A percentile compares a stretch with the other conserved stretches of the same genome.
These are phyloP conservation scores for Hypoxylon sp. DNA, from an alignment of 2,329 filamentous ascomycete genomes.

Conservation along the genomic window DNA sequence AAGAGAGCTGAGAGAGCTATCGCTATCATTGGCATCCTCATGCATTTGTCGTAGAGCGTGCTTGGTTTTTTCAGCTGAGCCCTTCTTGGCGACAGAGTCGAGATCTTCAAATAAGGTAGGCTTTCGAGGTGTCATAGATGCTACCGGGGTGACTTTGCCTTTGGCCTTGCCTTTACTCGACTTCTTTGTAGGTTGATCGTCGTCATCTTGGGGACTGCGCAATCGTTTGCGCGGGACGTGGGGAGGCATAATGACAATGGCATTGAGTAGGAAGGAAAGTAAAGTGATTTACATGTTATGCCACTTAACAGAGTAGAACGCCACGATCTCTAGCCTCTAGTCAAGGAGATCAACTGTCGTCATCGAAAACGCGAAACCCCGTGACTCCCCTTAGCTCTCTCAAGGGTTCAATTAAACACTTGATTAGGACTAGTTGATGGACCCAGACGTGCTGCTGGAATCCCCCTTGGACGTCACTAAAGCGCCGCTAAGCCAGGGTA, in stretches of 20 bases:
- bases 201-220: constrained; percentile 58
- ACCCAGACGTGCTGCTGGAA: constrained; percentile 3
- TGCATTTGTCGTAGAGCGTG: constrained; percentile 59
- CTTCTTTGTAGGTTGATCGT: constrained; percentile 48
- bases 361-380: constrained; percentile 50
- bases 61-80: constrained; percentile 57
- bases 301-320: background rate
- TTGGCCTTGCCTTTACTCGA: constrained; percentile 44
- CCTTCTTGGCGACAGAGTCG: constrained; percentile 61
- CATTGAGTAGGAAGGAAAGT: constrained; percentile 19
- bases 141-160: constrained; percentile 42
- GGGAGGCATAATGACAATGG: constrained; percentile 69
- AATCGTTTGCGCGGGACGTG: constrained; percentile 74
- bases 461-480: background rate
- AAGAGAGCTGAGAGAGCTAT: constrained; percentile 64
- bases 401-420: constrained; percentile 26
- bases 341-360: constrained; percentile 35
- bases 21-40: constrained; percentile 57
- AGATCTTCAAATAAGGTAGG: constrained; percentile 71
- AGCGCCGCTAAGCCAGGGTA: constrained; percentile 11
- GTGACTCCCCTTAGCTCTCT: constrained; percentile 35
- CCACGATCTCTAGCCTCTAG: constrained; percentile 4
- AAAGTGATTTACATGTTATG: constrained; percentile 5
- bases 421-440: constrained; percentile 20
- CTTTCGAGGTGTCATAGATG: constrained; percentile 58